Conservation (phyloP, 1,139 yeast species). For the Pichia kudriavzevii region DNA sequence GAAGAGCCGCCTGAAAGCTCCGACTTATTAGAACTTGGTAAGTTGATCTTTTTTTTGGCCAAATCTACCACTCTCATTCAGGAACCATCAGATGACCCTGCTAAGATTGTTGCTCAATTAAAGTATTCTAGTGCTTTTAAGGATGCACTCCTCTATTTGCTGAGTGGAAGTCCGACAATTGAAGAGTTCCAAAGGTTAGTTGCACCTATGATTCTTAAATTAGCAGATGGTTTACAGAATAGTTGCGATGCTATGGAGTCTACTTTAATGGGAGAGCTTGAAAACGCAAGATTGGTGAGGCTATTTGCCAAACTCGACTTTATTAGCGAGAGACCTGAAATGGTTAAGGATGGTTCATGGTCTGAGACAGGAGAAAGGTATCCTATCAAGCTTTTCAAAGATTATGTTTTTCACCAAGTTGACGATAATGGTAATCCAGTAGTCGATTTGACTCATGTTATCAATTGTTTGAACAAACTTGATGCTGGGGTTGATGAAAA, state of each 20-base stretch:
- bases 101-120: slow-evolving; percentile 23
- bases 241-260: slow-evolving; percentile 60
- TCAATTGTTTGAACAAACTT: slow-evolving; percentile 72
- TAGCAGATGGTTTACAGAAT: slow-evolving; percentile 49
- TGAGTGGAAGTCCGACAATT: slow-evolving; percentile 22
- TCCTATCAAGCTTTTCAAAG: slow-evolving; percentile 71
- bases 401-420: slow-evolving; percentile 77
- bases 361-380: slow-evolving; percentile 71
- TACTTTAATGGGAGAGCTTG: slow-evolving; percentile 65
- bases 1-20: slow-evolving; percentile 29
- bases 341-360: slow-evolving; percentile 51
- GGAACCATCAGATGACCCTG: slow-evolving; percentile 17
- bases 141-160: slow-evolving; percentile 29
- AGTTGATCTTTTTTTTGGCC: slow-evolving; percentile 50
- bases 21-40: slow-evolving; percentile 55
- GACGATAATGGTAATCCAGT: slow-evolving; percentile 74
- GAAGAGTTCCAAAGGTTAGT: slow-evolving; percentile 28
- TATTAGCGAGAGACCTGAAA: slow-evolving; percentile 69
- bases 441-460: slow-evolving; percentile 75
- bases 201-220: slow-evolving; percentile 36
- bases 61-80: slow-evolving; percentile 35
- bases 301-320: slow-evolving; percentile 74
- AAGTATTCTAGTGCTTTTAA: slow-evolving; percentile 31
- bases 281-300: slow-evolving; percentile 81
- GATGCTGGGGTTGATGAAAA: slow-evolving; percentile 91